phyloP scores from a whole-genome alignment of 306 rosid genomes.

The Cajanus cajan region DNA sequence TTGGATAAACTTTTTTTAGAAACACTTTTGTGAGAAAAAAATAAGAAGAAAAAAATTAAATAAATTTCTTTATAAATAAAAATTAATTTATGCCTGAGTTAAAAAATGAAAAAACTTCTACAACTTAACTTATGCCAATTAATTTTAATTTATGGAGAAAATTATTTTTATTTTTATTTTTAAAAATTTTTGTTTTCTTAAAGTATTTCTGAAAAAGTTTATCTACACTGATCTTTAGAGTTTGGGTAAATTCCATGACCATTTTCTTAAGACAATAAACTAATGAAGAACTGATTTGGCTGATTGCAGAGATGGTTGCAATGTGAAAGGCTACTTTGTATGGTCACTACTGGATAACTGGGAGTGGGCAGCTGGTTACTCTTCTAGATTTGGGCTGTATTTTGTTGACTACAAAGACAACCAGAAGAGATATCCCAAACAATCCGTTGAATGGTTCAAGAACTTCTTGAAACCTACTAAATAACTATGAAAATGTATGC shows the following conservation, averaged over 20 bases:
- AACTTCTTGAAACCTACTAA: slow-evolving; percentile 58
- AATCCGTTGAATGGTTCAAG: slow-evolving; percentile 83
- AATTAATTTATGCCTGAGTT: no score
- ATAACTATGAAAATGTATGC: background rate
- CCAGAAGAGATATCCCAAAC: slow-evolving; percentile 88
- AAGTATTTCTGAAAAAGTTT: no score
- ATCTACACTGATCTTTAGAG: no score
- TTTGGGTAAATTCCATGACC: background rate
- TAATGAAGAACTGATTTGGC: slow-evolving; percentile 7
- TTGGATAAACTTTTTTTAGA: no score
- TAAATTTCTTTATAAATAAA: no score
- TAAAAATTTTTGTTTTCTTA: no score
- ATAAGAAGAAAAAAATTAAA: no score
- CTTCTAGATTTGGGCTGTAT: slow-evolving; percentile 81
- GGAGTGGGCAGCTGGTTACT: slow-evolving; percentile 90
- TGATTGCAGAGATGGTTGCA: slow-evolving; percentile 84
- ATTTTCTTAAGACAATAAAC: background rate
- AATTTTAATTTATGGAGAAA: no score
- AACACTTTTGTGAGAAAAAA: no score
- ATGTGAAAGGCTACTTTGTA: slow-evolving; percentile 88
- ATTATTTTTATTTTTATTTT: no score
- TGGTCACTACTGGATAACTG: slow-evolving; percentile 95
- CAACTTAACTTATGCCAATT: no score
- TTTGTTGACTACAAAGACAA: slow-evolving; percentile 73
- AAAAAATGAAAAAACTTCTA: no score